Evolutionary conservation across 805 yeast genomes (phyloP).

Genomic region (Candida maesae): DNA sequence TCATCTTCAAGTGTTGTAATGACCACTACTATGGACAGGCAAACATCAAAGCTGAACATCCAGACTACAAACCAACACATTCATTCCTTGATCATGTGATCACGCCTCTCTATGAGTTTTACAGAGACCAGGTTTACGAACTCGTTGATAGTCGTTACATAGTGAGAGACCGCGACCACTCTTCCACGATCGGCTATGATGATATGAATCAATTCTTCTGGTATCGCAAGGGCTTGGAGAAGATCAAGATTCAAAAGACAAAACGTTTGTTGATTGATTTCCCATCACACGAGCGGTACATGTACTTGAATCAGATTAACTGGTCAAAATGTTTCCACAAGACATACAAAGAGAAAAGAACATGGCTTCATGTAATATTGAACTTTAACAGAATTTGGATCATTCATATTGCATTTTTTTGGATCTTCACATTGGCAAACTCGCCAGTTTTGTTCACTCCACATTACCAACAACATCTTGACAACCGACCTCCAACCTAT

Average conservation of each 20-base stretch:
- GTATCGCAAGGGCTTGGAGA: slow-evolving; percentile 68
- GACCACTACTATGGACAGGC: slow-evolving; percentile 56
- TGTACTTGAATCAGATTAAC: slow-evolving; percentile 46
- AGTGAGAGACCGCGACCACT: slow-evolving; percentile 59
- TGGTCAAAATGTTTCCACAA: slow-evolving; percentile 72
- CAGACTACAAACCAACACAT: slow-evolving; percentile 29
- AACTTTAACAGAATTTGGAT: slow-evolving; percentile 81
- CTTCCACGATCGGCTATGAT: slow-evolving; percentile 75
- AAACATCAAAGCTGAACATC: slow-evolving; percentile 29
- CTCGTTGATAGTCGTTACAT: slow-evolving; percentile 40
- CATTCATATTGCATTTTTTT: slow-evolving; percentile 66
- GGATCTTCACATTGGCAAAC: slow-evolving; percentile 72
- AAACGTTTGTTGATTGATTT: slow-evolving; percentile 30
- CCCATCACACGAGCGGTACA: slow-evolving; percentile 53
- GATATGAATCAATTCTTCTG: slow-evolving; percentile 88
- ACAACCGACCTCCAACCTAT: slow-evolving; percentile 60
- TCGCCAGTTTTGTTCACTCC: slow-evolving; percentile 64
- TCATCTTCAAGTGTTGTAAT: slow-evolving; percentile 76
- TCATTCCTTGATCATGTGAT: slow-evolving; percentile 61
- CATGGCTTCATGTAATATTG: slow-evolving; percentile 70
- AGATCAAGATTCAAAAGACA: slow-evolving; percentile 44
- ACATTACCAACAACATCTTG: slow-evolving; percentile 46
- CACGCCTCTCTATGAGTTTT: slow-evolving; percentile 67
- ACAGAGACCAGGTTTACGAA: slow-evolving; percentile 51
- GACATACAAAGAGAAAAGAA: slow-evolving; percentile 70